phyloP scores from a whole-genome alignment of 2,329 filamentous ascomycete genomes.

The Fusarium graminum region DNA sequence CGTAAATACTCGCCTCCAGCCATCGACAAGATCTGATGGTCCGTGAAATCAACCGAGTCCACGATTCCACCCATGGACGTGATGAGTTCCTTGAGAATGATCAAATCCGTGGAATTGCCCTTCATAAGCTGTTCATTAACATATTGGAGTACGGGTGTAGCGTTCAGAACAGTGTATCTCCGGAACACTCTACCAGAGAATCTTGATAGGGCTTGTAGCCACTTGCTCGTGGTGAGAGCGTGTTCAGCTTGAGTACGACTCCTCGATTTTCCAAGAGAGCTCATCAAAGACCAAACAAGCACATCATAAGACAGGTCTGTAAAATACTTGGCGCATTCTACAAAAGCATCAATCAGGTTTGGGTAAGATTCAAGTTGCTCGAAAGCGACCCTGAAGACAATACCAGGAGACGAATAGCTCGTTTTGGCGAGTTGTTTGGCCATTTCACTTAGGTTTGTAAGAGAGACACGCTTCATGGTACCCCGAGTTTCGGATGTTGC shows the following conservation, averaged over 20 bases:
- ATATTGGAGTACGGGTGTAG: conserved; percentile 88
- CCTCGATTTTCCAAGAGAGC: conserved; percentile 72
- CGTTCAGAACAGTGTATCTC: conserved; percentile 85
- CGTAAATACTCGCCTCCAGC: conserved; percentile 85
- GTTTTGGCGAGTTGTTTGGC: conserved; percentile 90
- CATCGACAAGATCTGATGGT: conserved; percentile 88
- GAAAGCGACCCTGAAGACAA: conserved; percentile 90
- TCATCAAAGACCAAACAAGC: conserved; percentile 91
- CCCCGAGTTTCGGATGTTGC: conserved; percentile 84
- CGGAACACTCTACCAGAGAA: conserved; percentile 93
- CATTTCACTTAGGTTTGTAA: conserved; percentile 88
- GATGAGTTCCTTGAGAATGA: conserved; percentile 91
- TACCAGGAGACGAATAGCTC: conserved; percentile 89
- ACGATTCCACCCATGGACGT: conserved; percentile 94
- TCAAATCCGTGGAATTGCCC: conserved; percentile 89
- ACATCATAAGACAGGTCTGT: conserved; percentile 94
- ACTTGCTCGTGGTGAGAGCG: conserved; percentile 83
- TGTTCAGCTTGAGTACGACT: conserved; percentile 73
- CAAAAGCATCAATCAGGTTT: conserved; percentile 94
- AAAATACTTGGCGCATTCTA: conserved; percentile 95
- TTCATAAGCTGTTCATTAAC: conserved; percentile 85
- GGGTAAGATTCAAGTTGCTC: conserved; percentile 93
- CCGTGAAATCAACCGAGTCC: conserved; percentile 87
- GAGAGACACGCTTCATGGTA: conserved; percentile 88
- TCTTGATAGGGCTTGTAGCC: conserved; percentile 89